Evolutionary conservation across 495 filamentous ascomycete genomes (phyloP).

Genomic region (Penicillium canescens): DNA sequence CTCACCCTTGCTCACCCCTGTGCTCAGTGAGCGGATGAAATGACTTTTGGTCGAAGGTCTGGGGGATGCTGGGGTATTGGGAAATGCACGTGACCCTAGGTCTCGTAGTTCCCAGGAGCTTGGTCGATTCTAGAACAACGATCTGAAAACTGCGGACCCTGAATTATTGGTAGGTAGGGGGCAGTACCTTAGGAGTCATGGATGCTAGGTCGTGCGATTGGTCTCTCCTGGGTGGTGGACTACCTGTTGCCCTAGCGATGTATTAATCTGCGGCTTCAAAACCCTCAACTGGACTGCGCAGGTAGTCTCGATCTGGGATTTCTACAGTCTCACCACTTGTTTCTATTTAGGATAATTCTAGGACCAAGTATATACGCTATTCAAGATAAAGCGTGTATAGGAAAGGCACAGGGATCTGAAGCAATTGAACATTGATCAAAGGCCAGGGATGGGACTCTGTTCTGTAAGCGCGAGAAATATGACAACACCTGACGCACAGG

Average conservation of each 20-base stretch:
- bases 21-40: conserved; percentile 10
- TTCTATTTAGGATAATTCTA: not conserved
- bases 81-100: not conserved
- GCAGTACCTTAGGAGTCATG: not conserved
- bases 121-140: not conserved
- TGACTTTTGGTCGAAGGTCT: not conserved
- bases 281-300: not conserved
- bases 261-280: not conserved
- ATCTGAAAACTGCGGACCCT: not conserved
- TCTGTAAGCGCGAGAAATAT: conserved; percentile 11
- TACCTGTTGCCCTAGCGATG: not conserved
- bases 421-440: not conserved
- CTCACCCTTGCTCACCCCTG: conserved; percentile 9
- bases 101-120: not conserved
- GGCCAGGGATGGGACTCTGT: not conserved
- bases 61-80: not conserved
- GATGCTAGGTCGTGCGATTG: not conserved
- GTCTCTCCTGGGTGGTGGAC: not conserved
- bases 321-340: not conserved
- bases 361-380: not conserved
- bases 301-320: not conserved
- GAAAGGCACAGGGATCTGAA: not conserved
- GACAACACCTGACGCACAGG: conserved; percentile 7
- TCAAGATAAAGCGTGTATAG: not conserved
- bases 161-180: not conserved